Conservation (phyloP, 495 filamentous ascomycete genomes). For the Hyaloscypha finlandica region DNA sequence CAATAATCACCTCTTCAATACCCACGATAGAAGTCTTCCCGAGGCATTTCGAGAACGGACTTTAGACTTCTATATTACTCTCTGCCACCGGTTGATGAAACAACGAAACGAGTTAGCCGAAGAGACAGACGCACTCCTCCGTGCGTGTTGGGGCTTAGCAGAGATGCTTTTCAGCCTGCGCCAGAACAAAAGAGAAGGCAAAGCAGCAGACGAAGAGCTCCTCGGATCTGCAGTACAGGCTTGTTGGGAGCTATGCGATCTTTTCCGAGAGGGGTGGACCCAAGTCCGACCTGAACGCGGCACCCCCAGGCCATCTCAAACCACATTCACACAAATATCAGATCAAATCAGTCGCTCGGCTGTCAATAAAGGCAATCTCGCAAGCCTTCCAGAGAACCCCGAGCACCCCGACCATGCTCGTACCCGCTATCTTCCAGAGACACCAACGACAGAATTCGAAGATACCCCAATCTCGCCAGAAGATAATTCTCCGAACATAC, state of each 20-base stretch:
- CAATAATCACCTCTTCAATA: constrained; percentile 93
- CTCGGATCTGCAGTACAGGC: constrained; percentile 85
- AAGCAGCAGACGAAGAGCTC: constrained; percentile 75
- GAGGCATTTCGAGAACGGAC: constrained; percentile 89
- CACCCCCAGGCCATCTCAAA: constrained; percentile 81
- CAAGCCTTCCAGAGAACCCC: constrained; percentile 30
- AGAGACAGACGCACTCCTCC: constrained; percentile 79
- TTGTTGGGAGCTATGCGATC: constrained; percentile 93
- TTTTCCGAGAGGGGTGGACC: constrained; percentile 92
- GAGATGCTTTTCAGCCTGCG: constrained; percentile 94
- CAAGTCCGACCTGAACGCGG: constrained; percentile 83
- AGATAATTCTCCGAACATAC: constrained; percentile 63
- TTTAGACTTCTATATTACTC: constrained; percentile 88
- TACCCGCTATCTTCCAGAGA: constrained; percentile 62
- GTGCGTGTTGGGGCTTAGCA: constrained; percentile 86
- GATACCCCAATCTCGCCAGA: constrained; percentile 81
- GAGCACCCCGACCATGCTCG: constrained; percentile 25
- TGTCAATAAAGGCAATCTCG: constrained; percentile 22
- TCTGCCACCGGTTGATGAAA: constrained; percentile 94
- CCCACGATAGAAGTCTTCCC: constrained; percentile 80
- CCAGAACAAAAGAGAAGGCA: constrained; percentile 76
- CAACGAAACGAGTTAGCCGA: constrained; percentile 74
- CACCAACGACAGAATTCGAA: constrained; percentile 90
- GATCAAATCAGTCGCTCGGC: constrained; percentile 42
- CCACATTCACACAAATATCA: constrained; percentile 59